Evolutionary conservation across 805 yeast species (phyloP), one percentile per base, ranked within the genome.

Genomic region (Pichia californica): DNA sequence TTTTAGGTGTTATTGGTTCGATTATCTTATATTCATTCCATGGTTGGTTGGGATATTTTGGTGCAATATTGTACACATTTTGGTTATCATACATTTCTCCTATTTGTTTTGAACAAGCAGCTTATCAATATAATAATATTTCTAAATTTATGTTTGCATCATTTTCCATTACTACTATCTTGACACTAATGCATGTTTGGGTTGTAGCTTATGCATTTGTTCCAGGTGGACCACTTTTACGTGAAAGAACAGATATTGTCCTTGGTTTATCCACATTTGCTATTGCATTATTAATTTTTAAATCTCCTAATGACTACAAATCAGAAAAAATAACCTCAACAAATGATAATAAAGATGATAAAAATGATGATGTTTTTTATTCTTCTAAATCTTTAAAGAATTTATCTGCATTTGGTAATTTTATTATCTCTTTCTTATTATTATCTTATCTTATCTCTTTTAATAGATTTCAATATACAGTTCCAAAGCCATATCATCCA

Each of bases 161-260:
- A 0, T 74, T 76, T 44, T 56, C 79, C 6, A 51, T 76, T 36
- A 66, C 74, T 49, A 68, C 80, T 40, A 38, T 83, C 4, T 59
- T 86, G 30, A 71, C 82, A 21, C 70, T 93, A 48, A 94, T 84
- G 5, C 91, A 88, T 62, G 95, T 91, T 40, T 91, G 98, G 98
- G 82, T 84, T 34, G 98, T 93, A 36, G 99, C 99, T 0, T 93
- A 93, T 63, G 98, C 99, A 0, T 93, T 93, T 67, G 99, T 93
- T 37, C 99, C 99, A 10, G 89, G 87, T 47, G 99, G 99, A 8
- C 81, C 83, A 59, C 48, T 84, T 19, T 69, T 93, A 40, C 77
- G 99, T 57, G 99, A 93, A 63, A 76, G 96, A 61, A 82, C 93
- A 1, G 95, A 88, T 61, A 62, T 84, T 36, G 76, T 93, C 3